A percentile compares a stretch with the other conserved stretches of the same genome.
These are phyloP conservation scores for Wallacemonas sp. DNA, from an alignment of 208 protist species.

Conservation along the genomic window DNA sequence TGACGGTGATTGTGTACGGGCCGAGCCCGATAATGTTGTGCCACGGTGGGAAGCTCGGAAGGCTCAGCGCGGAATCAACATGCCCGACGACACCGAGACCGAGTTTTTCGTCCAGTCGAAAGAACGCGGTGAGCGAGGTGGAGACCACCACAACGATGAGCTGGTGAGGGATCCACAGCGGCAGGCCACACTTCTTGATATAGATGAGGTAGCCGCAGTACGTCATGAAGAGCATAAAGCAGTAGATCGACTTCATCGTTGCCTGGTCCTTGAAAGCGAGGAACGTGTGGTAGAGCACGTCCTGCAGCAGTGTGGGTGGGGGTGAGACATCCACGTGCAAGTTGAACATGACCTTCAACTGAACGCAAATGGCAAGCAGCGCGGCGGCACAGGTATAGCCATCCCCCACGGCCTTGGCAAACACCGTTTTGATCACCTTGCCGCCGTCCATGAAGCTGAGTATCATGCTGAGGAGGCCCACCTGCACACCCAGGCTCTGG, in stretches of 20 bases:
- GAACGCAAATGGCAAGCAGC: slow-evolving; percentile 34
- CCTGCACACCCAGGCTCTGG: slow-evolving; percentile 43
- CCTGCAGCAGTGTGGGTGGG: slow-evolving; percentile 28
- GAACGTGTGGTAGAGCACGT: slow-evolving; percentile 30
- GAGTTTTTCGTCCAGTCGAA: slow-evolving; percentile 23
- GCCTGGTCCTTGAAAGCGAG: slow-evolving; percentile 24
- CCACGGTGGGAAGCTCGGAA: slow-evolving; percentile 34
- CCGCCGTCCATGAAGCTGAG: slow-evolving; percentile 54
- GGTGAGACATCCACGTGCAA: slow-evolving; percentile 15
- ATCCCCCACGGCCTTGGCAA: slow-evolving; percentile 54
- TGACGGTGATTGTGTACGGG: slow-evolving; percentile 55
- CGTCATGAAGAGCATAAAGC: slow-evolving; percentile 38
- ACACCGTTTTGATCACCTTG: slow-evolving; percentile 53
- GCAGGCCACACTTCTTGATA: slow-evolving; percentile 42
- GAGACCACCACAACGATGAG: slow-evolving; percentile 57
- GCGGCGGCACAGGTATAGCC: slow-evolving; percentile 57
- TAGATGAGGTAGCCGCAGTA: slow-evolving; percentile 50
- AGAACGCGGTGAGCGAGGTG: slow-evolving; percentile 33
- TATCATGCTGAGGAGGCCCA: slow-evolving; percentile 36
- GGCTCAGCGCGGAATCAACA: slow-evolving; percentile 22
- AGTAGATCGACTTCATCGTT: slow-evolving; percentile 29
- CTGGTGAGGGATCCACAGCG: slow-evolving; percentile 57
- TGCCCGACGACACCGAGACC: slow-evolving; percentile 31
- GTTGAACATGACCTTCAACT: slow-evolving; percentile 61
- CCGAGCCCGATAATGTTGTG: slow-evolving; percentile 40